Evolutionary conservation across 2,329 filamentous ascomycete species (phyloP).

Genomic region (Rhynchosporium graminicola): DNA sequence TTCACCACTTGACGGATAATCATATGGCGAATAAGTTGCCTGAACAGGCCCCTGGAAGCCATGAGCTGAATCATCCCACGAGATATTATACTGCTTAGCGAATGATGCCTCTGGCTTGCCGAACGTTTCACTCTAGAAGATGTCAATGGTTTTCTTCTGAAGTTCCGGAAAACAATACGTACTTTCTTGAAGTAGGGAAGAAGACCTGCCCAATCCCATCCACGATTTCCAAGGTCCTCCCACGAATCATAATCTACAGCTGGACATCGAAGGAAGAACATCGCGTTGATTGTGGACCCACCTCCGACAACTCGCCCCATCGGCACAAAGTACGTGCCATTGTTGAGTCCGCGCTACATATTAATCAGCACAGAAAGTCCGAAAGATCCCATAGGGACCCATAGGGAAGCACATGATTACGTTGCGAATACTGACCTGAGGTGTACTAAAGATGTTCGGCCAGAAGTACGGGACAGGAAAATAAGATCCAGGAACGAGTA

Average conservation of each 20-base stretch:
- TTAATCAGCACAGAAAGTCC: background rate
- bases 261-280: constrained; percentile 29
- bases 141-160: background rate
- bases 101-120: constrained; percentile 39
- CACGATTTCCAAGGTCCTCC: constrained; percentile 49
- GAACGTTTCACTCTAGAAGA: constrained; percentile 42
- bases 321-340: constrained; percentile 40
- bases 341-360: constrained; percentile 42
- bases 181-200: constrained; percentile 52
- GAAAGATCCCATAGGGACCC: background rate
- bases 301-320: constrained; percentile 48
- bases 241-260: constrained; percentile 47
- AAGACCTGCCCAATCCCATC: constrained; percentile 52
- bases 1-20: constrained; percentile 16
- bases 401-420: background rate
- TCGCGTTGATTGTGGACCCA: constrained; percentile 43
- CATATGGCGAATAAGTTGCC: constrained; percentile 42
- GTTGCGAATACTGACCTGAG: constrained; percentile 12
- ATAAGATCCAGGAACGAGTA: constrained; percentile 48
- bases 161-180: background rate
- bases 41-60: constrained; percentile 53
- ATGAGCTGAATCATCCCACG: constrained; percentile 44
- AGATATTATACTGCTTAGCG: constrained; percentile 41
- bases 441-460: constrained; percentile 39
- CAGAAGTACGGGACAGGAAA: constrained; percentile 49